Base-by-base conservation (phyloP, 2,329 filamentous ascomycete genomes). In the Cryphonectria carpinicola region DNA sequence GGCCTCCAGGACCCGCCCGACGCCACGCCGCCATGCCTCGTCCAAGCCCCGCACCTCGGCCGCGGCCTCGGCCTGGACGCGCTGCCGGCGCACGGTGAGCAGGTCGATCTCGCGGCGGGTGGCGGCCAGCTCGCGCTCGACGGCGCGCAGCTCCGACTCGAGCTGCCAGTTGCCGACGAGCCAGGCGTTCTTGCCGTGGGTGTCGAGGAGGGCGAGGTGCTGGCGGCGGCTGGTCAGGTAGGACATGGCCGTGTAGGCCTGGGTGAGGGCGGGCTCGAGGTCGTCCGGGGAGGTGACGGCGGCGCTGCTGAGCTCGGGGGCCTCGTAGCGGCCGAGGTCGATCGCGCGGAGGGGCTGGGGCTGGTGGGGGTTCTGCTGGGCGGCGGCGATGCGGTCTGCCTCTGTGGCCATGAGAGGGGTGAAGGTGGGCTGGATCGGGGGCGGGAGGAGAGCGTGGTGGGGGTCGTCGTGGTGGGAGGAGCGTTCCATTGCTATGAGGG, bases 171-270 rank as follows among this genome's bases (percentile, higher is more conserved):
- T 99, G 7, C 89, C 89, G 11, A 97, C 87, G 69, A 99, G 85
- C 95, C 96, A 98, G 13, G 93, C 92, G 80, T 97, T 97, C 82
- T 93, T 93, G 75, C 95, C 96, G 80, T 91, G 91, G 66, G 86
- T 86, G 76, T 96, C 93, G 28, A 97, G 87, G n/a, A 97, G 85
- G 1, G 85, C 83, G 25, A 97, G 88, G 80, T 89, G 85, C 43
- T 84, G 76, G 49, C 83, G 79, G 4, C 88, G 86, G n/a, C 81
- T 77, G 17, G 79, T 74, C 17, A 90, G 83, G 80, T 89, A 88
- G n/a, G 83, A 78, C 58, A 82, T 83, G 65, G 84, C 81, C 0
- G 85, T 80, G 80, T 85, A 85, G 66, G 86, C 83, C 62, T 79
- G 82, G 19, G 88, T 84, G 49, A 93, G 89, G 11, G 89, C 86